These are phyloP conservation scores for Camellia sinensis DNA, from an alignment of 148 eudicot species.

Conservation along the genomic window DNA sequence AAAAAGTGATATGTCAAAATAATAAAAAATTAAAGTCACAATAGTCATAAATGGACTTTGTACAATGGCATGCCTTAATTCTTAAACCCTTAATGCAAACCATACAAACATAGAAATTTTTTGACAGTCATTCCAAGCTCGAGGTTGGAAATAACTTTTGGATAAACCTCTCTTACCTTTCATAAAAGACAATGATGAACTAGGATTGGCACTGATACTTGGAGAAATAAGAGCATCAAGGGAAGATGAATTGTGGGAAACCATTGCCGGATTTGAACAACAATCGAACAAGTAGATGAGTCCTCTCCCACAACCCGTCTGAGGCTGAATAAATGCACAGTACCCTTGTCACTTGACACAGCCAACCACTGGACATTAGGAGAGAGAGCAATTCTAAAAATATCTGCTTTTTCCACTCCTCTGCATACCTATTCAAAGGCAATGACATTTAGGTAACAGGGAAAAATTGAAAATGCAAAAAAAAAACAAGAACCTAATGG, in stretches of 20 bases:
- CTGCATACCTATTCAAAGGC: constrained; percentile 60
- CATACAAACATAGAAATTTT: background rate
- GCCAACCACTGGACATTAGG: constrained; percentile 85
- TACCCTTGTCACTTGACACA: no score
- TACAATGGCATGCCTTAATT: no score
- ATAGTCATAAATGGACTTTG: no score
- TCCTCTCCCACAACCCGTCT: no score
- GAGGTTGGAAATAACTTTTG: background rate
- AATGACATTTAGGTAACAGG: background rate
- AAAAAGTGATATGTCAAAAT: no score
- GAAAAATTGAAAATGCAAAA: no score
- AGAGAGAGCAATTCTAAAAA: constrained; percentile 71
- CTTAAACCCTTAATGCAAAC: no score
- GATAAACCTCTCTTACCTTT: background rate
- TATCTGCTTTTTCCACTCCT: constrained; percentile 84
- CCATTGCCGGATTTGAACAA: constrained; percentile 38
- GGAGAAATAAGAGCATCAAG: constrained; percentile 63
- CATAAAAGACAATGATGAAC: constrained; percentile 55
- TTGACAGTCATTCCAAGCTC: background rate
- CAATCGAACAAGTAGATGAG: constrained; percentile 40
- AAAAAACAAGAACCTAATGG: no score
- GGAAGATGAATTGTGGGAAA: constrained; percentile 57
- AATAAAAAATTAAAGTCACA: no score
- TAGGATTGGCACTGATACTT: constrained; percentile 60
- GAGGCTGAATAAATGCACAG: no score